Evolutionary conservation across 192 early-diverging fungal genomes (phyloP).

Genomic region (Chytriomyces sp.): DNA sequence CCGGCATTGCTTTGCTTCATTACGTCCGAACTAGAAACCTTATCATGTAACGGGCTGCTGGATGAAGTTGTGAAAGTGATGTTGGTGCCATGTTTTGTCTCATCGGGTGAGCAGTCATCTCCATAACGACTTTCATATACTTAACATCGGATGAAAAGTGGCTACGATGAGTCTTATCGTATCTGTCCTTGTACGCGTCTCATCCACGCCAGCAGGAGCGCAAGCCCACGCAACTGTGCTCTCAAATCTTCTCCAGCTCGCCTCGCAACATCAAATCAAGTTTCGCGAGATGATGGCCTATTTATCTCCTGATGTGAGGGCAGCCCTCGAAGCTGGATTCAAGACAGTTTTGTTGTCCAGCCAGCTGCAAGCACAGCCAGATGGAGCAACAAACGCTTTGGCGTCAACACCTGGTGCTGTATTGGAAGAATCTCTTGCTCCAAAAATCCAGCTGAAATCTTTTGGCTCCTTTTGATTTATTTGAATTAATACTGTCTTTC

Average conservation of each 20-base stretch:
- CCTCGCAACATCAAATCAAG: slow-evolving; percentile 19
- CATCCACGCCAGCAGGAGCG: background rate
- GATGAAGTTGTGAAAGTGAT: slow-evolving; percentile 20
- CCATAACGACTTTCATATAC: background rate
- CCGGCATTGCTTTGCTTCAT: slow-evolving; percentile 6
- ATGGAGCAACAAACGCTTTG: background rate
- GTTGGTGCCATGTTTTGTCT: slow-evolving; percentile 17
- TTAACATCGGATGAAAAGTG: background rate
- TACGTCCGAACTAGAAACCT: background rate
- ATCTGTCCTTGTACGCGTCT: slow-evolving; percentile 20
- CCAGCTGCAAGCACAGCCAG: background rate
- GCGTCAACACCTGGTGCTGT: background rate
- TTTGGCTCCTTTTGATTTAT: slow-evolving; percentile 40
- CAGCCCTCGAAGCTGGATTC: slow-evolving; percentile 33
- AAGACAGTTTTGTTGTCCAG: slow-evolving; percentile 19
- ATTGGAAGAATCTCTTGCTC: background rate
- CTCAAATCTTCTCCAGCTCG: slow-evolving; percentile 33
- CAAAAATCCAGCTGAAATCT: slow-evolving; percentile 43
- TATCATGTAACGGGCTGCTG: background rate
- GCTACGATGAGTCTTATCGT: slow-evolving; percentile 19
- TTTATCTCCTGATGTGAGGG: slow-evolving; percentile 13
- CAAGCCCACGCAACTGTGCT: slow-evolving; percentile 9
- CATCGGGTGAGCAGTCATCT: background rate
- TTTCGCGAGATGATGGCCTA: slow-evolving; percentile 31
- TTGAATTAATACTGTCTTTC: too few species aligned